Conservation (phyloP, 129 eudicot species). For the Escallonia rubra region DNA sequence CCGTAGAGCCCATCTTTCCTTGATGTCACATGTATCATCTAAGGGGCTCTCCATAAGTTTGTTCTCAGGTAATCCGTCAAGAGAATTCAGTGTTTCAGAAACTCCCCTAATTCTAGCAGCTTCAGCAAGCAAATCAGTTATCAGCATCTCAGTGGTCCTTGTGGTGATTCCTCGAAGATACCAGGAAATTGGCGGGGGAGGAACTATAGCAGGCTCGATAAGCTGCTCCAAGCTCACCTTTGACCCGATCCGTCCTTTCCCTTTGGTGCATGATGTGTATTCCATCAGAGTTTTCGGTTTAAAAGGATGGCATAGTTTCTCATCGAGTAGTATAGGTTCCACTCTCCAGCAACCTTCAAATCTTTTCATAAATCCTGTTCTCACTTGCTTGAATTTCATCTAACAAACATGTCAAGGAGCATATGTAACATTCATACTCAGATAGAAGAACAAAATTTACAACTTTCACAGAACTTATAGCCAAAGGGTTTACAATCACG, state of each 20-base stretch:
- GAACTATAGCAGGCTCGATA: slow-evolving; percentile 79
- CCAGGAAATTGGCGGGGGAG: slow-evolving; percentile 98
- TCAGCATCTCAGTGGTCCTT: slow-evolving; percentile 82
- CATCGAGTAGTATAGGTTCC: slow-evolving; percentile 78
- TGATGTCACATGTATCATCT: slow-evolving; percentile 39
- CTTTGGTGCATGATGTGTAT: slow-evolving; percentile 52
- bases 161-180: slow-evolving; percentile 86
- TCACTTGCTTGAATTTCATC: slow-evolving; percentile 91
- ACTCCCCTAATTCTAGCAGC: slow-evolving; percentile 65
- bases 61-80: slow-evolving; percentile 12
- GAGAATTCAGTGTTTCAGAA: slow-evolving; percentile 11
- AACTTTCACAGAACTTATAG: too few species aligned
- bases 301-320: slow-evolving; percentile 58
- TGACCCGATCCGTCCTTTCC: slow-evolving; percentile 85
- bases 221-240: slow-evolving; percentile 64
- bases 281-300: slow-evolving; percentile 61
- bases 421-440: neutral
- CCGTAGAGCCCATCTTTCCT: slow-evolving; percentile 83
- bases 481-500: too few species aligned
- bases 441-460: too few species aligned
- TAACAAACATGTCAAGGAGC: slow-evolving; percentile 13
- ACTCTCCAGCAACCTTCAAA: slow-evolving; percentile 92
- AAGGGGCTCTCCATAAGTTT: slow-evolving; percentile 6
- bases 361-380: slow-evolving; percentile 85
- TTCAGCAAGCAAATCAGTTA: slow-evolving; percentile 66